Evolutionary conservation across 2,329 filamentous ascomycete species (phyloP), one percentile per base, ranked within the genome.

Genomic region (Aaosphaeria pasadenensis): DNA sequence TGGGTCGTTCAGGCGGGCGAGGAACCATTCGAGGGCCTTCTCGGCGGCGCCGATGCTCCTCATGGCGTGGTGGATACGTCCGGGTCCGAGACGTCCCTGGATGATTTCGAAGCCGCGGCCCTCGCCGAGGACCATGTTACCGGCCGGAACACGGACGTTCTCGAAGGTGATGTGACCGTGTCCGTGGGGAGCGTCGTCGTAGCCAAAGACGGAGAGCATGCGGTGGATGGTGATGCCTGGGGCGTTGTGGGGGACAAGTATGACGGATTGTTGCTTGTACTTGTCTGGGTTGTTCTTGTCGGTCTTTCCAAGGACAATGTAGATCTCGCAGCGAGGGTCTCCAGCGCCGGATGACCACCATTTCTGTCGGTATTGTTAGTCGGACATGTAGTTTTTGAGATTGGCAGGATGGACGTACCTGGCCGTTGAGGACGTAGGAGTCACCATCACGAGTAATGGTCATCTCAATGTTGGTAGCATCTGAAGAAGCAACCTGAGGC

Each of bases 341-440:
- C 94, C 94, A 13, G 91, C 91, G 56, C 94, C 94, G 55, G 89
- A 95, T 30, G 90, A 95, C 94, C 94, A 99, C 94, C 94, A 99
- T 89, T 99, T 99, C 83, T 92, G 55, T 47, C n/a, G 11, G 77
- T n/a, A 40, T n/a, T 9, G n/a, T 9, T 36, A 9, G n/a, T 9
- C 33, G n/a, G 33, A 36, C n/a, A 36, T n/a, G 33, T n/a, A 9
- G 33, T 36, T 9, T 36, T 24, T 24, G 17, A 24, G 17, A 40
- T 30, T 24, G 39, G 38, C 5, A 28, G 41, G 32, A 45, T 11
- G 13, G 9, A 38, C 80, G 50, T 74, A 89, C 87, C 60, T 84
- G 82, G 48, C 94, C 94, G 66, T 97, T 96, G 46, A 99, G 80
- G 13, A 97, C 84, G 67, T 94, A 96, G 60, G 94, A 84, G 64